phyloP scores from a whole-genome alignment of 345 rosid genomes.

The Populus simonii region DNA sequence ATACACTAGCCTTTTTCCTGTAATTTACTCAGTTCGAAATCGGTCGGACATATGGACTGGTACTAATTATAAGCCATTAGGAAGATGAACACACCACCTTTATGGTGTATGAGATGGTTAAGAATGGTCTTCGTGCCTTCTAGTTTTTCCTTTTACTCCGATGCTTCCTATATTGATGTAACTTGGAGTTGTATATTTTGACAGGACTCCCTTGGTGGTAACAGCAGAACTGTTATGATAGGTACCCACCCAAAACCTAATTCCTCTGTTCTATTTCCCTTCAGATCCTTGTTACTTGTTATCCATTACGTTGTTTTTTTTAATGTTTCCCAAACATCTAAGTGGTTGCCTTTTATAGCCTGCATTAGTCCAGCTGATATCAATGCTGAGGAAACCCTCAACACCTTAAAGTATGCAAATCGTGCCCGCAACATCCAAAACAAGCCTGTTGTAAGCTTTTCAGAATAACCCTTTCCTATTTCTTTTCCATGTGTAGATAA shows the following conservation, averaged over 20 bases:
- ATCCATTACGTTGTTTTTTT: background rate
- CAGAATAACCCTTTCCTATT: background rate
- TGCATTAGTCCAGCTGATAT: slow-evolving; percentile 99
- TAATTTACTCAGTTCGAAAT: background rate
- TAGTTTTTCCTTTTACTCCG: background rate
- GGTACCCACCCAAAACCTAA: slow-evolving; percentile 39
- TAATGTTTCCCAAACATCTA: background rate
- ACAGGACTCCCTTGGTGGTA: slow-evolving; percentile 99
- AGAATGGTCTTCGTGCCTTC: background rate
- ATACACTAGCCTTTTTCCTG: background rate
- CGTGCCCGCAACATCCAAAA: slow-evolving; percentile 98
- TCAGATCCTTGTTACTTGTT: background rate
- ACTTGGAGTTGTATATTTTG: slow-evolving; percentile 10
- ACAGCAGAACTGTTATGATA: slow-evolving; percentile 98
- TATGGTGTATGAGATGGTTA: background rate
- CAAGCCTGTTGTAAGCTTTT: slow-evolving; percentile 88
- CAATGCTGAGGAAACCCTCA: slow-evolving; percentile 96
- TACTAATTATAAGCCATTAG: background rate
- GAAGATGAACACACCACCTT: background rate
- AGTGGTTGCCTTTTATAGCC: slow-evolving; percentile 44
- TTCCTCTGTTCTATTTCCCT: slow-evolving; percentile 8
- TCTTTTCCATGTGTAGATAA: background rate
- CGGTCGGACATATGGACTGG: background rate
- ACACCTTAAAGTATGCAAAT: slow-evolving; percentile 95
- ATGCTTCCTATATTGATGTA: background rate